These are phyloP conservation scores for Lactarius sanguifluus DNA, from an alignment of 768 basidiomycete genomes.

Conservation along the genomic window DNA sequence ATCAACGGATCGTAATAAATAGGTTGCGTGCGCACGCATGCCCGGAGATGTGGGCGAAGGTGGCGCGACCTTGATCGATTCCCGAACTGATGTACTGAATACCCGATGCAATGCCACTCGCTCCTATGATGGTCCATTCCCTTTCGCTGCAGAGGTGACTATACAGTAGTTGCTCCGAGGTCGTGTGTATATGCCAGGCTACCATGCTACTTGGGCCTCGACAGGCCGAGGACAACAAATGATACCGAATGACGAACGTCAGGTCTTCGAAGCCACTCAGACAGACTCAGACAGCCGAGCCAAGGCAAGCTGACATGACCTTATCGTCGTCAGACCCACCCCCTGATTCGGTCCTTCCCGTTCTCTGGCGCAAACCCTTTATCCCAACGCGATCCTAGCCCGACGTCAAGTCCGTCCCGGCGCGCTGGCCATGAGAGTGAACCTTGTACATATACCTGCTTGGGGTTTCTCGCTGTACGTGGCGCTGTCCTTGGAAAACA, in stretches of 20 bases:
- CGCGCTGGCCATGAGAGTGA: neutral
- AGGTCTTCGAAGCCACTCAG: neutral
- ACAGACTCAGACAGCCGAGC: neutral
- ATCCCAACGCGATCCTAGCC: neutral
- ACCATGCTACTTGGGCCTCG: neutral
- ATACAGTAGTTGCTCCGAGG: neutral
- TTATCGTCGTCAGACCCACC: neutral
- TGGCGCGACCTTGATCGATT: constrained; percentile 13
- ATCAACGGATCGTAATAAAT: neutral
- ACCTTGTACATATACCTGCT: neutral
- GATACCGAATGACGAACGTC: neutral
- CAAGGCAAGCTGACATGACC: neutral
- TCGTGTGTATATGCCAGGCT: neutral
- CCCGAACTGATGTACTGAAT: neutral
- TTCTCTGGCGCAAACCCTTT: constrained; percentile 7
- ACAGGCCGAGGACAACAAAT: neutral
- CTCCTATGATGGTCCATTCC: neutral
- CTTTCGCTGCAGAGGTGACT: neutral
- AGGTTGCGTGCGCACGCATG: neutral
- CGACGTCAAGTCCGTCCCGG: neutral
- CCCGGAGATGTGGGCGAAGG: constrained; percentile 13
- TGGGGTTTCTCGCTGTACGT: neutral
- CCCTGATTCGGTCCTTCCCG: constrained; percentile 1
- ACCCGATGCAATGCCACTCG: neutral
- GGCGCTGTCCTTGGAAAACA: neutral